Conservation (phyloP, 345 rosid species). For the Eucalyptus pumila region DNA sequence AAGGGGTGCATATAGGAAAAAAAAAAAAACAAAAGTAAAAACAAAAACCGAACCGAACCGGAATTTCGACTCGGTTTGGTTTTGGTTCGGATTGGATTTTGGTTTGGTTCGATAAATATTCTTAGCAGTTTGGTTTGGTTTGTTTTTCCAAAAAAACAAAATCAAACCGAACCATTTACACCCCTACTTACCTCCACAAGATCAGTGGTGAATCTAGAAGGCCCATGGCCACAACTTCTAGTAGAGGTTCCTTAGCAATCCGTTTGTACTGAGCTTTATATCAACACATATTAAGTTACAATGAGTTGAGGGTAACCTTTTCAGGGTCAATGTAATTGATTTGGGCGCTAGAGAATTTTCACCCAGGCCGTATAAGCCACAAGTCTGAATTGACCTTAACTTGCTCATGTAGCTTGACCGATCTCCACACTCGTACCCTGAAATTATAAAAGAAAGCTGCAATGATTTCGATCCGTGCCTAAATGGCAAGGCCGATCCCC, state of each 20-base stretch:
- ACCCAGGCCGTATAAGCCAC: fast-evolving
- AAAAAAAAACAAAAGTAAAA: fast-evolving
- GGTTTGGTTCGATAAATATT: too few species aligned
- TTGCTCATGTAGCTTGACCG: fast-evolving
- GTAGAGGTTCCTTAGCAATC: too few species aligned
- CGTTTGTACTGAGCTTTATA: background rate
- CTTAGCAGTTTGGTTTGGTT: too few species aligned
- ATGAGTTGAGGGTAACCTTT: too few species aligned
- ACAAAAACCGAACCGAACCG: fast-evolving
- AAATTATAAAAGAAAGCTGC: background rate
- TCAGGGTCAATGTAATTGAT: too few species aligned
- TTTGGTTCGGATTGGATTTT: fast-evolving
- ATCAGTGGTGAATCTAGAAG: fast-evolving
- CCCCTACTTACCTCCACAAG: fast-evolving
- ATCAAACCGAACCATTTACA: fast-evolving
- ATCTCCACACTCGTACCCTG: background rate
- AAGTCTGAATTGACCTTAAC: background rate
- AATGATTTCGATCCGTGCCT: background rate
- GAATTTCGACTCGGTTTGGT: fast-evolving
- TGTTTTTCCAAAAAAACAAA: fast-evolving
- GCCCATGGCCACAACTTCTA: background rate
- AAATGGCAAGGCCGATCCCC: background rate
- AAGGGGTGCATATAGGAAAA: too few species aligned
- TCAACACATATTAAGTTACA: background rate
- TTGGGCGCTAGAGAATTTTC: background rate